These are phyloP conservation scores for Teratosphaeria pseudoeucalypti DNA, from an alignment of 2,329 filamentous ascomycete species.

Conservation along the genomic window DNA sequence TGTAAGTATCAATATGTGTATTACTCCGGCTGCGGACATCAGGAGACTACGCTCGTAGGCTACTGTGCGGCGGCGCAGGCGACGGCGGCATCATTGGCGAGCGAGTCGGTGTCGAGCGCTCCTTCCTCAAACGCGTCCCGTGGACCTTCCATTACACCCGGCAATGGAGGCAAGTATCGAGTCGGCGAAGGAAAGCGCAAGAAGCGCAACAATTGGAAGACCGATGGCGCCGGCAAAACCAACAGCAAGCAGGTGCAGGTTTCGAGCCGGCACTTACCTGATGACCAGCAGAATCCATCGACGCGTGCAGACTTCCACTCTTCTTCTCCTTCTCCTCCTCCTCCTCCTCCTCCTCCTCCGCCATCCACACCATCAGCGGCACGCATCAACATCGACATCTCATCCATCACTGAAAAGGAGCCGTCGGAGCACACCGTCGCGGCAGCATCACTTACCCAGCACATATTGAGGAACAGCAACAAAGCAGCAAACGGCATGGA, in stretches of 20 bases:
- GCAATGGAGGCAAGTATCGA: neutral
- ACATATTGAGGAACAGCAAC: neutral
- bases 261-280: neutral
- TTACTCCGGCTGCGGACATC: slow-evolving; percentile 21
- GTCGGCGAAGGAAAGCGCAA: neutral
- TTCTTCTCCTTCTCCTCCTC: neutral
- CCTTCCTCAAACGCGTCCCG: neutral
- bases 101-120: neutral
- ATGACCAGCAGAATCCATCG: neutral
- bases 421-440: neutral
- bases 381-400: neutral
- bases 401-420: neutral
- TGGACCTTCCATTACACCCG: neutral
- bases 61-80: neutral
- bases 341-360: neutral
- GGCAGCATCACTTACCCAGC: neutral
- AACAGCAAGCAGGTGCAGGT: neutral
- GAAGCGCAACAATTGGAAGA: neutral
- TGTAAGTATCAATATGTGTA: slow-evolving; percentile 24
- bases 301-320: neutral
- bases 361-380: neutral
- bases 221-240: neutral
- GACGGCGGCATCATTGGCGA: neutral
- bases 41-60: slow-evolving; percentile 13
- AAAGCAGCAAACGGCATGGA: neutral